phyloP scores from a whole-genome alignment of 345 rosid species.

The Hevea brasiliensis region DNA sequence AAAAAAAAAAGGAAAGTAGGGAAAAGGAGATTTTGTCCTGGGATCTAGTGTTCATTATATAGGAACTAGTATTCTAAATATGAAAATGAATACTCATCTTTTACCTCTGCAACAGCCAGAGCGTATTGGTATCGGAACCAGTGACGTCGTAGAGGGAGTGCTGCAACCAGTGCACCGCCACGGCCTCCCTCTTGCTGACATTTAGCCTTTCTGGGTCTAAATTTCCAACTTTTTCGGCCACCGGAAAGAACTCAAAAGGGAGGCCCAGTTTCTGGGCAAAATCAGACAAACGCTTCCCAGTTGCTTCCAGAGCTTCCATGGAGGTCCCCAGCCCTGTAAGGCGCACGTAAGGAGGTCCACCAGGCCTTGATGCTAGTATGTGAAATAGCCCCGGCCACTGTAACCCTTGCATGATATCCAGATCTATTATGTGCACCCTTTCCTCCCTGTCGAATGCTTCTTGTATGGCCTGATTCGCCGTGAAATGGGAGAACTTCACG shows the following conservation, averaged over 20 bases:
- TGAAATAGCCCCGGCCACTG: conserved; percentile 99
- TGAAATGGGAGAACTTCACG: conserved; percentile 96
- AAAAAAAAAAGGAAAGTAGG: background rate
- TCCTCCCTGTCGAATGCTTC: conserved; percentile 97
- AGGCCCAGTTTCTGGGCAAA: conserved; percentile 85
- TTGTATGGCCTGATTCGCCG: conserved; percentile 96
- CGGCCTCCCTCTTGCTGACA: conserved; percentile 82
- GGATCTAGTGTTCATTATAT: conserved; percentile 17
- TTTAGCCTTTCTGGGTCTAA: conserved; percentile 73
- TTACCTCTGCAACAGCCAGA: conserved; percentile 89
- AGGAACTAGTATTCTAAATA: conserved; percentile 13
- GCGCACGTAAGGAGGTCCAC: conserved; percentile 92
- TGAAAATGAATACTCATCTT: background rate
- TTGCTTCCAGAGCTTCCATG: conserved; percentile 81
- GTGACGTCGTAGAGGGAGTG: conserved; percentile 98
- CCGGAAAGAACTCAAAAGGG: conserved; percentile 81
- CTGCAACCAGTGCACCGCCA: conserved; percentile 97
- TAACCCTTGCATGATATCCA: conserved; percentile 97
- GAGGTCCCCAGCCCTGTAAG: conserved; percentile 95
- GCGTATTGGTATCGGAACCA: conserved; percentile 86
- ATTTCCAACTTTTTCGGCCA: conserved; percentile 87
- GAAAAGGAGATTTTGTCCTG: conserved; percentile 5
- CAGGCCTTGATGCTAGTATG: conserved; percentile 83
- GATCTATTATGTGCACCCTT: conserved; percentile 86
- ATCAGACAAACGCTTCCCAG: conserved; percentile 87